These are phyloP conservation scores for Botryotinia calthae DNA, from an alignment of 2,329 filamentous ascomycete species.

Conservation along the genomic window DNA sequence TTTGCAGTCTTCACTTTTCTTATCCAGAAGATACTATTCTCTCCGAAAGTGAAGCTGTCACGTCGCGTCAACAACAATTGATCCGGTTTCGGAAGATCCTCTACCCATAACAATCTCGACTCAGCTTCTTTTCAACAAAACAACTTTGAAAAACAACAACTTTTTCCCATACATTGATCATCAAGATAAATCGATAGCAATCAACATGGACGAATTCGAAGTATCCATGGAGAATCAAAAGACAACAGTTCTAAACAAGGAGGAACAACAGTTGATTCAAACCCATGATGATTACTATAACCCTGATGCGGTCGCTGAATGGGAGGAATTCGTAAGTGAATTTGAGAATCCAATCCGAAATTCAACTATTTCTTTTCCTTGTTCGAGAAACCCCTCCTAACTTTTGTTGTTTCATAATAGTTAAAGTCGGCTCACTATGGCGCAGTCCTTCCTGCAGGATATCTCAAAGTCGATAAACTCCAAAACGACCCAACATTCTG, in stretches of 20 bases:
- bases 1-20: not conserved
- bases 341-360: not conserved
- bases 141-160: not conserved
- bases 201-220: not conserved
- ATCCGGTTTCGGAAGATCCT: not conserved
- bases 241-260: not conserved
- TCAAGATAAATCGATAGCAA: not conserved
- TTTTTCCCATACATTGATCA: not conserved
- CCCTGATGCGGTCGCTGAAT: not conserved
- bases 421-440: not conserved
- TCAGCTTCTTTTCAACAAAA: not conserved
- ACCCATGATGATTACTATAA: not conserved
- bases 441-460: not conserved
- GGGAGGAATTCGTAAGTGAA: not conserved
- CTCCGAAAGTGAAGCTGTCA: not conserved
- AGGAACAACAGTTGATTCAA: not conserved
- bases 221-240: not conserved
- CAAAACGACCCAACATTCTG: not conserved
- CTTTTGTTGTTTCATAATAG: not conserved
- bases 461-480: not conserved
- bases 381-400: not conserved
- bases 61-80: not conserved
- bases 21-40: not conserved
- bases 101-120: not conserved
- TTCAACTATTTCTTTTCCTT: not conserved